Base-by-base conservation (phyloP, 2,329 filamentous ascomycete species). In the Calonectria montana region DNA sequence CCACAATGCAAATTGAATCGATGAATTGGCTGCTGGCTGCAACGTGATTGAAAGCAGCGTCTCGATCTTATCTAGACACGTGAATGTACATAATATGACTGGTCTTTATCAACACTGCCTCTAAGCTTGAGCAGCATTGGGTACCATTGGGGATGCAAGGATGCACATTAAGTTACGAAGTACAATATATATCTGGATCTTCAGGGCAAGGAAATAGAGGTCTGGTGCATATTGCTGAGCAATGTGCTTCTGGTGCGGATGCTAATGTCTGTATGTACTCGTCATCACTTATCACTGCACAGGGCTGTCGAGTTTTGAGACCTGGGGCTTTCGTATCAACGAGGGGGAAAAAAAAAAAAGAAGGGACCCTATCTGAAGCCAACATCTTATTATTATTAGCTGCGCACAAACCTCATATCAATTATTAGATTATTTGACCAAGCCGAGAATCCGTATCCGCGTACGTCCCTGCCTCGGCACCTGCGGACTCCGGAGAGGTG, bases 251-350 rank as follows among this genome's bases (percentile, higher is more conserved):
- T 53, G 21, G 12, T 47, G 2, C 21, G 18, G 39, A 3, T 21
- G 18, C 21, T 9, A n/a, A 23, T 29, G 35, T 39, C 21, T 18
- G 29, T n/a, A 47, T 45, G 53, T 41, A 53, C 43, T 66, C 63
- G 68, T 62, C 55, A 66, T 43, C 64, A 69, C 63, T 53, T 50
- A 48, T 57, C 53, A 55, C 45, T 27, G 21, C 12, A 23, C 21
- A 47, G 57, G 64, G 48, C 47, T 39, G 57, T 57, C 29, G 45
- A 23, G n/a, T 29, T 47, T 47, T 43, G 39, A 55, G n/a, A 55
- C 37, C 50, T 41, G 39, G 65, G 50, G 43, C 50, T 57, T 65
- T 71, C 70, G 67, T 71, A 73, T 70, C 73, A 53, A 47, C 43
- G 55, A 55, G 55, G n/a, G 43, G 15, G 4, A 47, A 29, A 47